Base-by-base conservation (phyloP, 768 basidiomycete species). In the Tricholoma furcatifolium region DNA sequence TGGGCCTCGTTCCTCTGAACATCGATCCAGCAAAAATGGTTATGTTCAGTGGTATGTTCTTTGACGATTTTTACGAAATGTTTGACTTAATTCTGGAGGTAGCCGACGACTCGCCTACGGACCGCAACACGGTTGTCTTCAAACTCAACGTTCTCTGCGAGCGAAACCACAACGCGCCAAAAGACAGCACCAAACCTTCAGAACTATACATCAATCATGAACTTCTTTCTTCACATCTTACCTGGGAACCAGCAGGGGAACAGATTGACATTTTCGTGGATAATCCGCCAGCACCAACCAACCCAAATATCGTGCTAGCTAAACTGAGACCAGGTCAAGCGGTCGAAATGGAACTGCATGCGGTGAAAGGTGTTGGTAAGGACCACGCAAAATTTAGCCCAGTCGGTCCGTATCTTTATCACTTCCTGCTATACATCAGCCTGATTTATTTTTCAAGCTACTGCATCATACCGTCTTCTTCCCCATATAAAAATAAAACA, bases 331-430 rank as follows among this genome's bases (percentile, higher is more conserved):
- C 96, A 0, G 96, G 95, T 5, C 97, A 99, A 69, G 77, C 80
- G 45, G 74, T 99, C 36, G 80, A 91, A 38, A 81, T 91, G 73
- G 88, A 93, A 62, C 62, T 95, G 51, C 94, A 98, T 63, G 95
- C 93, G 18, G 75, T 94, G 55, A 98, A 98, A 63, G 91, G 93
- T 12, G 83, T 91, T 14, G 94, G 94, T 14, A 91, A 91, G 62
- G 93, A 95, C 56, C 96, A 99, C 62, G 94, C 97, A 42, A 99
- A 99, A 67, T 99, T 91, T 67, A 91, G 84, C 53, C 94, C 97
- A 27, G 97, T 98, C 47, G 93, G 94, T 91, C 60, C 20, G 53
- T 51, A 82, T 71, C 5, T 4, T 41, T 41, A 6, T 15, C 39
- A 8, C 3, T 15, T 36, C 17, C 9, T 24, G 27, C 50, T 15